Evolutionary conservation across 352 stramenopile species (phyloP).

Genomic region (Globisporangium cederbergense): DNA sequence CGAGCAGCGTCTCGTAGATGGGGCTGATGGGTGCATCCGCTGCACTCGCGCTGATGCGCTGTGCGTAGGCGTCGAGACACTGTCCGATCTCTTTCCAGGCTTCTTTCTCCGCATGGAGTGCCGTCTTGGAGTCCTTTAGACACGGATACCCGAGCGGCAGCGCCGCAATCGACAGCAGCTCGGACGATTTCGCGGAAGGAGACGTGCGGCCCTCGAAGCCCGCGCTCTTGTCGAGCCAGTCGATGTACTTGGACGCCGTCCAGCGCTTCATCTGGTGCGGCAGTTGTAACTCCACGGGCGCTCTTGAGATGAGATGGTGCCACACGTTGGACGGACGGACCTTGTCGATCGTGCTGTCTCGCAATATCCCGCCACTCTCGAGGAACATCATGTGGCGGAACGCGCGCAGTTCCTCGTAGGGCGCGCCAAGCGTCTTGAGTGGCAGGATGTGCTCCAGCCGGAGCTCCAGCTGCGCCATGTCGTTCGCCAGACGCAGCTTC

Average conservation of each 20-base stretch:
- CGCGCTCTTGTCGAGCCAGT: constrained; percentile 67
- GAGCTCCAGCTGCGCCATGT: constrained; percentile 84
- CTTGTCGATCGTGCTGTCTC: constrained; percentile 75
- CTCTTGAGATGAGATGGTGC: constrained; percentile 77
- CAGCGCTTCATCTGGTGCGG: constrained; percentile 75
- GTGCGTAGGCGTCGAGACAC: constrained; percentile 76
- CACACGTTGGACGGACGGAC: constrained; percentile 83
- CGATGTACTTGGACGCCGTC: constrained; percentile 72
- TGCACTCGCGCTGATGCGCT: constrained; percentile 55
- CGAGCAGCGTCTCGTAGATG: constrained; percentile 72
- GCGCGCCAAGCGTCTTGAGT: constrained; percentile 48
- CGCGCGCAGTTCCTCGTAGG: constrained; percentile 74
- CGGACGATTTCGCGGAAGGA: constrained; percentile 24
- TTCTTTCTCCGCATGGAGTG: constrained; percentile 58
- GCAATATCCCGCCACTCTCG: constrained; percentile 52
- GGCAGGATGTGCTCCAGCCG: constrained; percentile 56
- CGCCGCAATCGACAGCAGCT: constrained; percentile 28
- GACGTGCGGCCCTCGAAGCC: constrained; percentile 22
- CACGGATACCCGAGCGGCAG: constrained; percentile 65
- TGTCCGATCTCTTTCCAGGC: constrained; percentile 79
- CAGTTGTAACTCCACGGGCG: constrained; percentile 64
- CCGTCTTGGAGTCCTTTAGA: constrained; percentile 49
- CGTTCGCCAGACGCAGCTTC: constrained; percentile 76
- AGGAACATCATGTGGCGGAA: constrained; percentile 86
- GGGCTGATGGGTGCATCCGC: constrained; percentile 41